Percentiles rank a stretch among this genome's conserved stretches.
phyloP scores from a whole-genome alignment of 352 stramenopile genomes.

The Globisporangium canariense region DNA sequence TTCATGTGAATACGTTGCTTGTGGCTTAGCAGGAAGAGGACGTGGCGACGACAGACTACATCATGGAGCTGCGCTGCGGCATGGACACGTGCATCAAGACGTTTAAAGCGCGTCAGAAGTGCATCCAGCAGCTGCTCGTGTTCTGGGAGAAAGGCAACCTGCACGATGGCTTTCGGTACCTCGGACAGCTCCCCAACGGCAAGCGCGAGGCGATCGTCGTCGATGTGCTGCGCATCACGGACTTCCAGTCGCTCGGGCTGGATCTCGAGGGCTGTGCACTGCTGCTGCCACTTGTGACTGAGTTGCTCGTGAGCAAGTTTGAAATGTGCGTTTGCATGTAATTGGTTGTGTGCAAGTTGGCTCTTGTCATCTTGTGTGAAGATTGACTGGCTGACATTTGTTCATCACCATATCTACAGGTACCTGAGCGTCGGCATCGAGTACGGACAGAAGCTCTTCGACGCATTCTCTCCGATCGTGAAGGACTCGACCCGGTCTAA shows the following conservation, averaged over 20 bases:
- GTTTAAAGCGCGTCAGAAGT: slow-evolving; percentile 66
- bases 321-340: slow-evolving; percentile 38
- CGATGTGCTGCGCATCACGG: slow-evolving; percentile 63
- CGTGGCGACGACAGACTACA: slow-evolving; percentile 55
- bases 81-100: slow-evolving; percentile 84
- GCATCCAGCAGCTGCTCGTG: slow-evolving; percentile 59
- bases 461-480: slow-evolving; percentile 71
- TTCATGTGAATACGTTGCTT: not conserved
- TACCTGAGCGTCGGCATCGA: slow-evolving; percentile 61
- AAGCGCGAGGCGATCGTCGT: slow-evolving; percentile 73
- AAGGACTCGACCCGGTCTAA: slow-evolving; percentile 53
- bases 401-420: slow-evolving; percentile 17
- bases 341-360: not conserved
- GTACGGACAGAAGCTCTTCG: slow-evolving; percentile 58
- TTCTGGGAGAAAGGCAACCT: slow-evolving; percentile 71
- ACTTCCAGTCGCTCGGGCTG: slow-evolving; percentile 56
- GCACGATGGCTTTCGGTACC: slow-evolving; percentile 66
- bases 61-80: slow-evolving; percentile 79
- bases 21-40: slow-evolving; percentile 13
- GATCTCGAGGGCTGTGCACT: slow-evolving; percentile 73
- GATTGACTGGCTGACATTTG: not conserved
- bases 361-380: not conserved
- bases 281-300: slow-evolving; percentile 72
- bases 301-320: slow-evolving; percentile 65
- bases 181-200: slow-evolving; percentile 56